Base-by-base conservation (phyloP, 2,329 filamentous ascomycete species). In the Colletotrichum echinochloae region DNA sequence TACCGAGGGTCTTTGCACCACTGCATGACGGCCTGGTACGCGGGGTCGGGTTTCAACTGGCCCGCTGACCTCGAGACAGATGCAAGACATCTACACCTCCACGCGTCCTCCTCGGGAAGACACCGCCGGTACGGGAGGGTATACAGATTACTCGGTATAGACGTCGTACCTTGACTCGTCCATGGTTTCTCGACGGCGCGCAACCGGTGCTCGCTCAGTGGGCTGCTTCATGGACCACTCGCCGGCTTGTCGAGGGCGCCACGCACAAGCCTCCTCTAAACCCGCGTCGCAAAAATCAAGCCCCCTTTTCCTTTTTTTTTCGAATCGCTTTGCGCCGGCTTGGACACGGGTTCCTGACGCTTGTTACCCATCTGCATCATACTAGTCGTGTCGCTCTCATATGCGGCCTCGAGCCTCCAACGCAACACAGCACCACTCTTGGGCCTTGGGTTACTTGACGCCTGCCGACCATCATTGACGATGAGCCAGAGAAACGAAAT, bases 291-390 rank as follows among this genome's bases (percentile, higher is more conserved):
- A 63, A 41, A 30, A 67, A 18, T 35, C 30, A 39, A 51, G 49
- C 37, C 14, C 14, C 9, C 30, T 55, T 60, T 51, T 48, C 14
- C 14, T 14, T 30, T 55, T 60, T 51, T n/a, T 23, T 18, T 56
- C 56, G 55, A 70, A 51, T 70, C 56, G 62, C 33, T 55, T 49
- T 35, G 37, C 52, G 60, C 57, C 66, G 57, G 30, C 55, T 49
- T 33, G 56, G 63, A 44, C 41, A 66, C 56, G 44, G 41, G 51
- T 44, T 65, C 30, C 54, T 57, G 66, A 30, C 54, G 46, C 55
- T 60, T 55, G 61, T 61, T 16, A 52, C n/a, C n/a, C n/a, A n/a
- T 49, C 56, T 61, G 52, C 54, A 37, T 49, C 16, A 56, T 28
- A 28, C 41, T 39, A 64, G 35, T 62, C 26, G 16, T 62, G 35